Evolutionary conservation across 2,329 filamentous ascomycete genomes (phyloP), one percentile per base, ranked within the genome.

Genomic region (Fusarium sp.): DNA sequence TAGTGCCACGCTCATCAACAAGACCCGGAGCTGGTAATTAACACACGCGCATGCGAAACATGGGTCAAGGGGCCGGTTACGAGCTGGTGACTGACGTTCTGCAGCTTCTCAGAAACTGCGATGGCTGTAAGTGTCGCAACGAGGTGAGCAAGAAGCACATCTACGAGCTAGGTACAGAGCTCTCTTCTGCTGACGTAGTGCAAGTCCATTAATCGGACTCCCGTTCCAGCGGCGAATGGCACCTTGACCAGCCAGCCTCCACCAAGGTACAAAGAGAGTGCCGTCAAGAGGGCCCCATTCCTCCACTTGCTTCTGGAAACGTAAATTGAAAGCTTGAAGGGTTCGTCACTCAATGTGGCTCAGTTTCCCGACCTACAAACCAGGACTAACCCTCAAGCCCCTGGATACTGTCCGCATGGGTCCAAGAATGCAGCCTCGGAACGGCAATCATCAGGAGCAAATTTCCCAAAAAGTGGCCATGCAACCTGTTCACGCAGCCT

Each of bases 51-150:
- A 50, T 35, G 52, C 38, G 52, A 47, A 33, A 60, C 67, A 74
- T 71, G 60, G 65, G 36, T 67, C 47, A 66, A 54, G 63, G 42
- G 56, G 58, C 40, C 45, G 59, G 11, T 18, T 50, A 62, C 33
- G 57, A 61, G 54, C 70, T 71, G 66, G 71, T 68, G 62, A 36
- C 63, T 64, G 62, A 71, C 52, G 36, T 57, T 25, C 31, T n/a
- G 47, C 18, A 57, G 68, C 50, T 52, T 59, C 45, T 57, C 18
- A 16, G 22, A 59, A 38, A 27, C 35, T 6, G 18, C 9, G 29
- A 20, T 14, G 27, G 38, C 36, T 60, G 36, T 31, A 16, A 56
- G 54, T 31, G 38, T 22, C 47, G 31, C 18, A 11, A 54, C 18
- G 18, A 31, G 27, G 16, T 33, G 27, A 31, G 25, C 47, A 54